Evolutionary conservation across 2,329 filamentous ascomycete species (phyloP), one percentile per base, ranked within the genome.

Genomic region (Scolecobasidium constrictum): DNA sequence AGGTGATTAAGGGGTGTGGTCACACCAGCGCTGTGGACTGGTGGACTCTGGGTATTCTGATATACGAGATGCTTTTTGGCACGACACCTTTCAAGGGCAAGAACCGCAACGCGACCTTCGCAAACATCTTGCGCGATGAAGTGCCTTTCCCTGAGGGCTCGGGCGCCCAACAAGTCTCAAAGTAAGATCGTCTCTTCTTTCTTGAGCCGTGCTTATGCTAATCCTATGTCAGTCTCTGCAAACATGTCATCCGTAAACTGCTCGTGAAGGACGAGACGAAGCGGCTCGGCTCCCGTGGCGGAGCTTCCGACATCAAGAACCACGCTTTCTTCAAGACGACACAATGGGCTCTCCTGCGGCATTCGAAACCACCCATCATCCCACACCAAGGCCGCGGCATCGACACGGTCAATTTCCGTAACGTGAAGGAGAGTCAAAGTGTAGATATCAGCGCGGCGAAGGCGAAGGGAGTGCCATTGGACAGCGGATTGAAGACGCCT

Each of bases 11-110:
- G 66, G 92, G 92, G 31, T 95, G 90, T 57, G 92, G 92, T 18
- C 92, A 98, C 64, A 98, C 92, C 5, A 96, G 90, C 58, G 92
- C 92, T 12, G 92, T 98, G 12, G 92, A 98, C 62, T 98, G 92
- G 92, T 98, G 92, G 92, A 98, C 92, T 1, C 65, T 98, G 42
- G 92, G 92, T 16, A 96, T 98, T 52, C 66, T 98, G 56, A 87
- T 98, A 44, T 98, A 96, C 61, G 92, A 98, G 64, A 98, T 98
- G 92, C 72, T 98, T 26, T 98, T 90, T 66, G 92, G 92, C 43
- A 98, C 90, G 1, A 98, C 92, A 1, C 92, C 92, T 1, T 98
- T 98, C 74, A 98, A 98, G 70, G 92, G 92, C 53, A 96, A 98
- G 76, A 98, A 95, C 64, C 78, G 92, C 31, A 98, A 96, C 55